A percentile compares a stretch with the other conserved stretches of the same genome.
Evolutionary conservation across 805 yeast species (phyloP).

Genomic region (Pichia rugopelliculosa): DNA sequence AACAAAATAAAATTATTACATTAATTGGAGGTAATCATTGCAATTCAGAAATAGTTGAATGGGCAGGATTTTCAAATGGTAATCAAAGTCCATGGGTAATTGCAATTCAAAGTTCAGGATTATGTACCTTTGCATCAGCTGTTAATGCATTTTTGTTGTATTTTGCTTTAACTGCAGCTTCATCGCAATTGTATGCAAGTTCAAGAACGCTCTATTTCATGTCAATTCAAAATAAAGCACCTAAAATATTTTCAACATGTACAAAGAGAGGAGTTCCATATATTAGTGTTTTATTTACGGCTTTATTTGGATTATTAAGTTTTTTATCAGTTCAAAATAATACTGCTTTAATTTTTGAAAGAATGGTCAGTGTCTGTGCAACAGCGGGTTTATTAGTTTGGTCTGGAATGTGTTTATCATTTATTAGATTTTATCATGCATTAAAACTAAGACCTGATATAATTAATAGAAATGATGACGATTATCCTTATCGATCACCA

Average conservation of each 20-base stretch:
- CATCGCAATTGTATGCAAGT: slow-evolving; percentile 54
- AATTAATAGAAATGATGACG: slow-evolving; percentile 43
- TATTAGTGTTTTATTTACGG: slow-evolving; percentile 57
- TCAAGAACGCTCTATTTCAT: slow-evolving; percentile 50
- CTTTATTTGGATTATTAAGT: slow-evolving; percentile 52
- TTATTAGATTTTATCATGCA: slow-evolving; percentile 47
- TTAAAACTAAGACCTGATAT: slow-evolving; percentile 49
- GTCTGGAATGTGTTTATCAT: slow-evolving; percentile 58
- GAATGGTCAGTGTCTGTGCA: slow-evolving; percentile 59
- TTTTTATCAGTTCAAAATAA: slow-evolving; percentile 50
- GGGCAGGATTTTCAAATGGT: slow-evolving; percentile 38
- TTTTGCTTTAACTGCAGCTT: slow-evolving; percentile 51
- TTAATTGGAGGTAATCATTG: slow-evolving; percentile 26
- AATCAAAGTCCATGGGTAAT: slow-evolving; percentile 52
- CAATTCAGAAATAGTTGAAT: slow-evolving; percentile 16
- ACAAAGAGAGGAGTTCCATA: slow-evolving; percentile 66
- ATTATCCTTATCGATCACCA: slow-evolving; percentile 49
- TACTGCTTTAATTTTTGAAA: slow-evolving; percentile 58
- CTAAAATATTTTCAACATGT: slow-evolving; percentile 52
- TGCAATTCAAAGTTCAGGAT: slow-evolving; percentile 45
- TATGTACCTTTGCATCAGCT: slow-evolving; percentile 42
- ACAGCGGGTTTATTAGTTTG: slow-evolving; percentile 75
- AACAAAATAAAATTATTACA: slow-evolving; percentile 17
- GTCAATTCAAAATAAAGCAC: slow-evolving; percentile 52
- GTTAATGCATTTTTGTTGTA: slow-evolving; percentile 46